phyloP scores from a whole-genome alignment of 148 eudicot species.

The Pouteria glomerata region DNA sequence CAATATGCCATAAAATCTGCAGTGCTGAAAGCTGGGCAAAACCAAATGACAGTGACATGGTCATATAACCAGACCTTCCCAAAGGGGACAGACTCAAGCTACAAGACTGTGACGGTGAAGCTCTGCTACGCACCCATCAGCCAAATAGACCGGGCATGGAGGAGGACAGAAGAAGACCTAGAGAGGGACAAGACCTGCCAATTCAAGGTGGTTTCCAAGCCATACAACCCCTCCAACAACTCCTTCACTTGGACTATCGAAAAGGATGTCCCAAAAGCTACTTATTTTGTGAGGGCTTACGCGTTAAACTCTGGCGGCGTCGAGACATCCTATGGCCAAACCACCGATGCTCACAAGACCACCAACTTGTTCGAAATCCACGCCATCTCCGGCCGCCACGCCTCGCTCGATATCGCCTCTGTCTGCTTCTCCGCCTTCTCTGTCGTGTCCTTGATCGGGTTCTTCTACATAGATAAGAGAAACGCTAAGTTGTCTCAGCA shows the following conservation, averaged over 20 bases:
- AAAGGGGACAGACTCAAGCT: constrained; percentile 31
- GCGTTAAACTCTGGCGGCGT: constrained; percentile 24
- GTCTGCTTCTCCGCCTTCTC: constrained; percentile 65
- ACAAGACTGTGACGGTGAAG: constrained; percentile 50
- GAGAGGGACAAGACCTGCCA: constrained; percentile 78
- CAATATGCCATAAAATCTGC: constrained; percentile 1
- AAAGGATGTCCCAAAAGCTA: constrained; percentile 53
- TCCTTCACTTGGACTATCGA: constrained; percentile 33
- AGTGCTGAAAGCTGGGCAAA: constrained; percentile 45
- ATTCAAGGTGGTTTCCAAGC: constrained; percentile 24
- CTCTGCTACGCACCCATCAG: constrained; percentile 64
- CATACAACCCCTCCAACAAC: constrained; percentile 30
- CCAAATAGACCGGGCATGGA: constrained; percentile 76
- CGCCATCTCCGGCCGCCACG: constrained; percentile 60
- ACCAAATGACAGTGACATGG: constrained; percentile 52
- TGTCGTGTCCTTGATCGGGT: constrained; percentile 47
- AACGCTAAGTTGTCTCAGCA: constrained; percentile 15
- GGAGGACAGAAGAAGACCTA: constrained; percentile 45
- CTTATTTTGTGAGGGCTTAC: constrained; percentile 65
- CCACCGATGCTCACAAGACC: constrained; percentile 25
- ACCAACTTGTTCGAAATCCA: constrained; percentile 34
- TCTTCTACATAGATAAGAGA: constrained; percentile 75
- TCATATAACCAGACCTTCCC: constrained; percentile 20
- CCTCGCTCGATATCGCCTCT: constrained; percentile 56
- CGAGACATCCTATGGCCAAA: constrained; percentile 56